Conservation (phyloP, 148 eudicot species). For the Silene uniflora region DNA sequence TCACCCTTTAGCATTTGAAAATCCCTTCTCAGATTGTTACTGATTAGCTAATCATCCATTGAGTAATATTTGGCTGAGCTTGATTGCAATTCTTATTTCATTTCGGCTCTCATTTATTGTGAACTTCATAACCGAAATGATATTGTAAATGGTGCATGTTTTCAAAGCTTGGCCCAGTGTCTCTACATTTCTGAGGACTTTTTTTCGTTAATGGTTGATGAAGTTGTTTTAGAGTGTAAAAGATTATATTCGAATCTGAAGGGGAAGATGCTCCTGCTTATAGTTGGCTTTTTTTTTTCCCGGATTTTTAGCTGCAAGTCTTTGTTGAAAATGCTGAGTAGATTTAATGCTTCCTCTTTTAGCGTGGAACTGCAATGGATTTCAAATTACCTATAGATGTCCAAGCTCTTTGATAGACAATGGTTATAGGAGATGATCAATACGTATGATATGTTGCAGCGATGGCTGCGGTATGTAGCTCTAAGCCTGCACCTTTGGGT, state of each 20-base stretch:
- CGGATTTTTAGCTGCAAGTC: too few species aligned
- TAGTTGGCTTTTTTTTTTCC: too few species aligned
- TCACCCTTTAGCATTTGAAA: slow-evolving; percentile 10
- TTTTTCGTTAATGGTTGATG: background rate
- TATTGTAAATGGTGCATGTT: background rate
- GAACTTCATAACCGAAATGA: background rate
- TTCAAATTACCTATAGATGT: too few species aligned
- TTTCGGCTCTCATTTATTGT: background rate
- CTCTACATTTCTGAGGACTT: background rate
- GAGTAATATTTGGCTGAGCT: background rate
- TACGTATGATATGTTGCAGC: too few species aligned
- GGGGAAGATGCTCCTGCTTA: too few species aligned
- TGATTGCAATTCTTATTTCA: background rate
- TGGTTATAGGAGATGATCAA: too few species aligned
- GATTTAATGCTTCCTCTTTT: too few species aligned
- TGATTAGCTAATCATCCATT: background rate
- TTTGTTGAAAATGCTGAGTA: too few species aligned
- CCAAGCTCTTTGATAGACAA: too few species aligned
- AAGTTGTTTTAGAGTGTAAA: background rate
- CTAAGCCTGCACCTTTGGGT: too few species aligned
- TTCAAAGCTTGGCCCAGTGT: background rate
- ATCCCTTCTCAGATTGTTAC: background rate
- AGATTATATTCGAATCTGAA: background rate
- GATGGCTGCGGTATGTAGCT: too few species aligned
- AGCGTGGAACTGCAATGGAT: too few species aligned